Conservation (phyloP, 805 yeast species). For the Yarrowia yakushimensis region DNA sequence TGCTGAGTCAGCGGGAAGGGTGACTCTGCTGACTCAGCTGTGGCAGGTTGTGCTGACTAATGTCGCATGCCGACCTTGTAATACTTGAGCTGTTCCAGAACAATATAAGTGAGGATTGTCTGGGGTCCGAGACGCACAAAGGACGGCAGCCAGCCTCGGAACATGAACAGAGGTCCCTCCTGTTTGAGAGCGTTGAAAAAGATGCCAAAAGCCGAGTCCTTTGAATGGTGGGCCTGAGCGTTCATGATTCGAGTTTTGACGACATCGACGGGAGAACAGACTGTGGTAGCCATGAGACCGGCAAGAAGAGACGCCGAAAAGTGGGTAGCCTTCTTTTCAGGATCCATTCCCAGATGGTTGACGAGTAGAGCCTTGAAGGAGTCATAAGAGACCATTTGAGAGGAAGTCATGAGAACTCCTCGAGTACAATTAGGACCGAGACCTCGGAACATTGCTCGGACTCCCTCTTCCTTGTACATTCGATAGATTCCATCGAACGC, state of each 20-base stretch:
- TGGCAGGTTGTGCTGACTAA: too few species aligned
- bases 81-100: conserved; percentile 41
- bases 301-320: conserved; percentile 76
- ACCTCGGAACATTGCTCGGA: conserved; percentile 62
- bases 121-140: conserved; percentile 80
- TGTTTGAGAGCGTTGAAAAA: conserved; percentile 52
- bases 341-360: conserved; percentile 48
- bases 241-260: conserved; percentile 87
- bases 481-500: conserved; percentile 72
- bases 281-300: conserved; percentile 85
- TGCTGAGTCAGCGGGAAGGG: too few species aligned
- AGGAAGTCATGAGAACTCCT: conserved; percentile 85
- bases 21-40: too few species aligned
- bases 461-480: conserved; percentile 59
- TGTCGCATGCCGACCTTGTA: conserved; percentile 30
- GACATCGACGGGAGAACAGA: conserved; percentile 90
- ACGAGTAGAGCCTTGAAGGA: conserved; percentile 63
- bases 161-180: conserved; percentile 79
- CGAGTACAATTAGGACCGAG: conserved; percentile 72
- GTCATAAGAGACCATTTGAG: conserved; percentile 87
- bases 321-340: conserved; percentile 64
- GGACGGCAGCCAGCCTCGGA: conserved; percentile 89
- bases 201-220: conserved; percentile 50
- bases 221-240: conserved; percentile 38
- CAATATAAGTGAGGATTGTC: conserved; percentile 43